Evolutionary conservation across 2,329 filamentous ascomycete genomes (phyloP).

Genomic region (Camptophora hylomeconis): DNA sequence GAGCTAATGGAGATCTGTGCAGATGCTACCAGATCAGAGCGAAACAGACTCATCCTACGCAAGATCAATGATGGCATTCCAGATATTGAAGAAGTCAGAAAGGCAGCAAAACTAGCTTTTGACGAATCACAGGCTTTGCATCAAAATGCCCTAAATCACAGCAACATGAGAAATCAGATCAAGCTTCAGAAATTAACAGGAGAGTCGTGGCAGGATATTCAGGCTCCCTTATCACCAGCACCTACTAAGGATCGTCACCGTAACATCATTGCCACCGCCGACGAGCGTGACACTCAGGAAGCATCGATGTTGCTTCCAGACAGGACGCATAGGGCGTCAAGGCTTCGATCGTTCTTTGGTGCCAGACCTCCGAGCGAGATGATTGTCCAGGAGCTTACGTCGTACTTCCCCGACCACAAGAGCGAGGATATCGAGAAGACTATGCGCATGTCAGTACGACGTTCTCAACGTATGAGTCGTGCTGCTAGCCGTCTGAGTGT

Average conservation of each 20-base stretch:
- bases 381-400: conserved; percentile 89
- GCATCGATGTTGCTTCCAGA: conserved; percentile 14
- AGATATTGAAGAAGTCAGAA: conserved; percentile 70
- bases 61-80: conserved; percentile 90
- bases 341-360: conserved; percentile 60
- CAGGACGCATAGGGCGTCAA: conserved; percentile 21
- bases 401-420: conserved; percentile 92
- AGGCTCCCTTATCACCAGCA: conserved; percentile 72
- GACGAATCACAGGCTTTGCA: conserved; percentile 73
- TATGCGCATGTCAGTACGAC: conserved; percentile 78
- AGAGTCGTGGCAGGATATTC: conserved; percentile 72
- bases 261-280: conserved; percentile 24
- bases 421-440: conserved; percentile 92
- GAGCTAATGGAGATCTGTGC: conserved; percentile 88
- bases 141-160: conserved; percentile 43
- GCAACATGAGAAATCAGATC: conserved; percentile 65
- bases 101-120: conserved; percentile 76
- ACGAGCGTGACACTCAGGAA: conserved; percentile 34
- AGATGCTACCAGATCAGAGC: conserved; percentile 69
- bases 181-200: conserved; percentile 86
- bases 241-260: conserved; percentile 25
- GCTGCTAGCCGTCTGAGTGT: conserved; percentile 88
- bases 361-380: conserved; percentile 89
- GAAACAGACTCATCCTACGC: conserved; percentile 78
- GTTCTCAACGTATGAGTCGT: conserved; percentile 81